Evolutionary conservation across 805 yeast genomes (phyloP).

Genomic region (Candida adriatica): DNA sequence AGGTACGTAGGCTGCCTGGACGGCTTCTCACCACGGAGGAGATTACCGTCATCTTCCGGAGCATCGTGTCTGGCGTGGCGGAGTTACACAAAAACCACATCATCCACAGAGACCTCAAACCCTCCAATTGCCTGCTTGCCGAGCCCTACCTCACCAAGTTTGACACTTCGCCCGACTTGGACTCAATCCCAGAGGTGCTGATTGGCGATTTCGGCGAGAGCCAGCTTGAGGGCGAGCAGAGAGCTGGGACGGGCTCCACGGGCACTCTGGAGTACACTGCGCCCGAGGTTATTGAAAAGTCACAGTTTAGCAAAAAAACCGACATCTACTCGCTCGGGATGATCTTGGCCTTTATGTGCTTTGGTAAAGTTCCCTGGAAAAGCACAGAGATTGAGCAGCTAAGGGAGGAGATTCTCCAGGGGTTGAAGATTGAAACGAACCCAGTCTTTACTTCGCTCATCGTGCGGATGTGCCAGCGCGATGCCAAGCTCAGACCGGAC

Average conservation of each 20-base stretch:
- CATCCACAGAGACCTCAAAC: conserved; percentile 85
- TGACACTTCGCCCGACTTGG: conserved; percentile 7
- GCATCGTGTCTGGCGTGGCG: conserved; percentile 61
- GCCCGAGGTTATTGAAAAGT: conserved; percentile 45
- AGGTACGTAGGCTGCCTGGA: conserved; percentile 24
- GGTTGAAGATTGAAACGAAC: too few relatives aligned
- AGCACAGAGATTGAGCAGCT: conserved; percentile 23
- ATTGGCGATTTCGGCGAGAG: conserved; percentile 92
- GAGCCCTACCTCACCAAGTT: conserved; percentile 18
- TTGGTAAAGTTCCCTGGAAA: conserved; percentile 60
- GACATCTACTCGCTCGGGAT: conserved; percentile 82
- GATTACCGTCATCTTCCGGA: conserved; percentile 60
- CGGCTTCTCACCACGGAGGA: conserved; percentile 44
- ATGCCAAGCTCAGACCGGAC: too few relatives aligned
- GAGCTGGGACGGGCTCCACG: conserved; percentile 74
- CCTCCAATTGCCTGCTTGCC: conserved; percentile 71
- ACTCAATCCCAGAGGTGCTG: conserved; percentile 54
- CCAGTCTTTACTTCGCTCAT: too few relatives aligned
- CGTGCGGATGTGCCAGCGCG: too few relatives aligned
- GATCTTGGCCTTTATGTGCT: conserved; percentile 70
- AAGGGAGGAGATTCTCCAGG: conserved; percentile 30
- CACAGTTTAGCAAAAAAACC: conserved; percentile 59
- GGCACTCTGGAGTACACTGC: conserved; percentile 88
- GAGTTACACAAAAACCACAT: conserved; percentile 70
- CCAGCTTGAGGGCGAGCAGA: conserved; percentile 56